These are phyloP conservation scores for Knoxia roxburghii DNA, from an alignment of 257 asterid species.

Conservation along the genomic window DNA sequence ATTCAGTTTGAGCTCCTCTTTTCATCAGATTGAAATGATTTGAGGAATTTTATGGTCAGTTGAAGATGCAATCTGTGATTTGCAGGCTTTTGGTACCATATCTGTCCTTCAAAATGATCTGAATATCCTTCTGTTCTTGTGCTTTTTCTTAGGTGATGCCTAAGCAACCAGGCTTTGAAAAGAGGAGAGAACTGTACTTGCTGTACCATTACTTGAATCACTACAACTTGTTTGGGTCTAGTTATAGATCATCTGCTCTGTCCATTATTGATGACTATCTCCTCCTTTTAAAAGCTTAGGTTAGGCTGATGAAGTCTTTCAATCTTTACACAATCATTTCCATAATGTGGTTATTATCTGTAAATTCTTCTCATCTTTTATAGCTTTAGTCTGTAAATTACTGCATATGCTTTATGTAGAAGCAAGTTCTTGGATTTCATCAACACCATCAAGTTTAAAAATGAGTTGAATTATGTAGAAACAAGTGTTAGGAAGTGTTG, in stretches of 20 bases:
- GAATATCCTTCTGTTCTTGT: background rate
- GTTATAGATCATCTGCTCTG: conserved; percentile 79
- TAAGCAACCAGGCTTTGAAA: conserved; percentile 61
- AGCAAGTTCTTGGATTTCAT: too few relatives aligned
- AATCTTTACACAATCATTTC: background rate
- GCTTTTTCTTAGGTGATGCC: conserved; percentile 69
- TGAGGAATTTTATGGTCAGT: background rate
- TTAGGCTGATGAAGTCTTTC: background rate
- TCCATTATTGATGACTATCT: conserved; percentile 77
- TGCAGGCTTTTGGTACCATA: background rate
- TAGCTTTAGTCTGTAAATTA: conserved; percentile 5
- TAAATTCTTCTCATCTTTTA: background rate
- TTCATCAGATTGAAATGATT: background rate
- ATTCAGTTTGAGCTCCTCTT: background rate
- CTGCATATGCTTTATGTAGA: too few relatives aligned
- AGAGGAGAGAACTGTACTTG: conserved; percentile 71
- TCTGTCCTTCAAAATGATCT: background rate
- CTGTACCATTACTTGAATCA: conserved; percentile 91
- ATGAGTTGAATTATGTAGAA: too few relatives aligned
- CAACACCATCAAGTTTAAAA: too few relatives aligned
- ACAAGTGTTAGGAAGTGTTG: too few relatives aligned
- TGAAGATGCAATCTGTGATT: background rate
- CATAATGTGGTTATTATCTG: background rate
- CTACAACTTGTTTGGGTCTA: conserved; percentile 88
- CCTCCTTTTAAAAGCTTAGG: conserved; percentile 47